Percentiles rank a stretch among this genome's conserved stretches.
Conservation (phyloP, 176 grass and related monocot species). For the Paspalum notatum region DNA sequence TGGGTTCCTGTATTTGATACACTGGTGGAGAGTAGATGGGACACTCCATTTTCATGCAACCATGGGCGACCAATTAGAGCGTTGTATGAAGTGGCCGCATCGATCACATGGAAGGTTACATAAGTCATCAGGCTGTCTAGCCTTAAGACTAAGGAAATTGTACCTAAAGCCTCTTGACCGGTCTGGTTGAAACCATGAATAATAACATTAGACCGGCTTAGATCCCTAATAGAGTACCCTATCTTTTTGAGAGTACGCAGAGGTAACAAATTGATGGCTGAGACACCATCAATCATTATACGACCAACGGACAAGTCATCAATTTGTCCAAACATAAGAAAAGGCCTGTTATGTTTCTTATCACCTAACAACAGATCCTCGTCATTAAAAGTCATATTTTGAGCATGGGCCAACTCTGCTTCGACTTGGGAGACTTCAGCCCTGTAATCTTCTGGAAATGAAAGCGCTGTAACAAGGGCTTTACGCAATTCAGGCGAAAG, state of each 20-base stretch:
- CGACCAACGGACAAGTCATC: background rate
- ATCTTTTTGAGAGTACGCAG: background rate
- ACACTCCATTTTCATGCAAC: background rate
- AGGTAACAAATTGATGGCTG: slow-evolving; percentile 10
- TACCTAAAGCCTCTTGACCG: background rate
- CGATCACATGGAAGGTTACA: background rate
- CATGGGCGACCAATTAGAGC: background rate
- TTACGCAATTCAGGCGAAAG: too few relatives aligned
- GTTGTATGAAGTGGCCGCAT: background rate
- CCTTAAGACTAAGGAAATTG: background rate
- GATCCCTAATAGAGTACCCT: background rate
- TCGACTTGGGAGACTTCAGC: background rate
- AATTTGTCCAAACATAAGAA: background rate
- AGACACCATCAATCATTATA: background rate
- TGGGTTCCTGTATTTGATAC: background rate
- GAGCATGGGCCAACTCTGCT: background rate
- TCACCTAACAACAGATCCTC: background rate
- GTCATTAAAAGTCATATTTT: background rate
- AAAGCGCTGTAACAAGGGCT: background rate
- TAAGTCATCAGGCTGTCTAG: background rate
- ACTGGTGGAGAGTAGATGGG: background rate
- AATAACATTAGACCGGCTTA: background rate
- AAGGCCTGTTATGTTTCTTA: background rate
- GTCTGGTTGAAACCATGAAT: slow-evolving; percentile 1
- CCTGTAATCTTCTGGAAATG: background rate